Base-by-base conservation (phyloP, 2,329 filamentous ascomycete genomes). In the Nemania abortiva region DNA sequence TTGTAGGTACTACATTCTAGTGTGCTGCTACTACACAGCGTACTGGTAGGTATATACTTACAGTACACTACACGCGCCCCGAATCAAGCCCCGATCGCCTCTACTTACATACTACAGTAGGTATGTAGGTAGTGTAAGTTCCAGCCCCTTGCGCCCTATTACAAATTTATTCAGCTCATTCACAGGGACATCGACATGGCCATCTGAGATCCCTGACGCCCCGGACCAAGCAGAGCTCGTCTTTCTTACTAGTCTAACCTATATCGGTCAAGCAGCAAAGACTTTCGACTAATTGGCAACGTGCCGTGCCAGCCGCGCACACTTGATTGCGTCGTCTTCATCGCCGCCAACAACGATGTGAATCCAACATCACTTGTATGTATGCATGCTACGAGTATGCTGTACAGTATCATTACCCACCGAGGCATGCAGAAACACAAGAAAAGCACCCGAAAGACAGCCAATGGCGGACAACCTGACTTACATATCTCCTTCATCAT, bases 121-220 rank as follows among this genome's bases (percentile, higher is more conserved):
- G 42, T 47, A 47, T n/a, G 5, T 42, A 10, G 7, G 37, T 15
- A 34, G 31, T 34, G 31, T 34, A 50, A 27, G 20, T 20, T 31
- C 24, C 29, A 45, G 42, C 50, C 47, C 50, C 66, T 53, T 56
- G 45, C 13, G 65, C 37, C 47, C 49, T 34, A 65, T 69, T 65
- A 61, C 66, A 66, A 69, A 69, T 65, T 37, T n/a, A 39, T 45
- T 56, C 50, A 62, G 62, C 57, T 49, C 47, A 29, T 49, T 34
- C 18, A 54, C 34, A 62, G 45, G n/a, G 31, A 18, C 34, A 34
- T 22, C 20, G 37, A 56, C 31, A 31, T 24, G 3, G 37, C 52
- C 29, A 52, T 27, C 6, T 15, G 22, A 54, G 34, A 63, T 66
- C 50, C 57, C 49, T 54, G 31, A n/a, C 60, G 15, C 18, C n/a